Conservation (phyloP, 1,139 yeast species). For the Hansenula anomala region DNA sequence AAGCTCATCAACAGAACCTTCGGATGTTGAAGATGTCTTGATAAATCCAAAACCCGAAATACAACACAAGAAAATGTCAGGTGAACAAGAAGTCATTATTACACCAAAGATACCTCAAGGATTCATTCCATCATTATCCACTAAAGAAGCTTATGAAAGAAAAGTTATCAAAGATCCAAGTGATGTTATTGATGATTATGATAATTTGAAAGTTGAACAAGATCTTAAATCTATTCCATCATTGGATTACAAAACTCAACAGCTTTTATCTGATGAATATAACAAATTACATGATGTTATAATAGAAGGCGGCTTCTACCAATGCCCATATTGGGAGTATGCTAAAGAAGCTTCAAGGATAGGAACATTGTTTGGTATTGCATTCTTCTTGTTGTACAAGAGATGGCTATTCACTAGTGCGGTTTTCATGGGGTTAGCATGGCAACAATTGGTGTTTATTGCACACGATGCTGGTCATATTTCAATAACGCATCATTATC, state of each 20-base stretch:
- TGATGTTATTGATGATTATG: constrained; percentile 49
- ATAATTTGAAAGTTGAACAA: constrained; percentile 44
- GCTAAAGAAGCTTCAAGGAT: constrained; percentile 63
- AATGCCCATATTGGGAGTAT: constrained; percentile 72
- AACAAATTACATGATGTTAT: constrained; percentile 54
- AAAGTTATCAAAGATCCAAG: constrained; percentile 51
- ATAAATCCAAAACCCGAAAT: not conserved
- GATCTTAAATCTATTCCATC: constrained; percentile 58
- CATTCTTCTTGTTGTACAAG: constrained; percentile 45
- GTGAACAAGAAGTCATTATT: constrained; percentile 36
- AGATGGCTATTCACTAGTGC: constrained; percentile 55
- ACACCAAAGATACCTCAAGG: constrained; percentile 49
- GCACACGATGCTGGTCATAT: constrained; percentile 92
- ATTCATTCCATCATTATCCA: constrained; percentile 33
- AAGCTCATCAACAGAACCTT: constrained; percentile 10
- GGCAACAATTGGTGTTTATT: constrained; percentile 88
- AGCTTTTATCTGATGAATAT: constrained; percentile 49
- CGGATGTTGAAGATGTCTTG: constrained; percentile 11
- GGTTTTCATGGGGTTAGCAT: constrained; percentile 61
- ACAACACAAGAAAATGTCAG: constrained; percentile 23
- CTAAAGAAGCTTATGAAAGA: constrained; percentile 31
- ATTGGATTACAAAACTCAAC: constrained; percentile 66
- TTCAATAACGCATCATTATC: constrained; percentile 75
- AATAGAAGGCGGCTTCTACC: constrained; percentile 54
- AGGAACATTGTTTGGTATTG: constrained; percentile 42